A percentile compares a stretch with the other conserved stretches of the same genome.
Conservation (phyloP, 176 grass and related monocot genomes). For the Avena insularis region DNA sequence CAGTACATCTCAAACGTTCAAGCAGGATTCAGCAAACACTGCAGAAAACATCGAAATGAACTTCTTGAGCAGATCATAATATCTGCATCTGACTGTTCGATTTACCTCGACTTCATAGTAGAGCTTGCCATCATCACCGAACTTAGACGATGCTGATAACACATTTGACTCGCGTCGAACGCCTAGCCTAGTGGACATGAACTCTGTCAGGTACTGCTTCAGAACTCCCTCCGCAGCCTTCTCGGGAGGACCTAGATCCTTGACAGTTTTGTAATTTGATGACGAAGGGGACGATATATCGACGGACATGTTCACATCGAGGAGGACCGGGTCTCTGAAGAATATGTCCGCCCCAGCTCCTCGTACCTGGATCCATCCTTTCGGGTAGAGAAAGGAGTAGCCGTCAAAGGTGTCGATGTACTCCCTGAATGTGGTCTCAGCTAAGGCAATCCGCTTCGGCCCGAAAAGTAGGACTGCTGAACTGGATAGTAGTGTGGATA, state of each 20-base stretch:
- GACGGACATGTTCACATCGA: conserved; percentile 83
- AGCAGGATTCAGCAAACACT: neutral
- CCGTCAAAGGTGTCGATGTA: conserved; percentile 82
- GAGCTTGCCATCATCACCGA: conserved; percentile 74
- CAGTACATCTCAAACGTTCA: neutral
- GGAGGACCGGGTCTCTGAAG: conserved; percentile 73
- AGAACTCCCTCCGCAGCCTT: conserved; percentile 72
- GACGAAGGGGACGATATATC: conserved; percentile 92
- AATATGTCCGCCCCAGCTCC: conserved; percentile 83
- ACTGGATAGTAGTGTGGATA: conserved; percentile 69
- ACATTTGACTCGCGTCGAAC: conserved; percentile 77
- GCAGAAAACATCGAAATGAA: neutral
- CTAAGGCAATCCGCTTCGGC: conserved; percentile 41
- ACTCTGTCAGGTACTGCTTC: conserved; percentile 80
- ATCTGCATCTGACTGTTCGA: neutral
- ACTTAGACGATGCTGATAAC: conserved; percentile 64
- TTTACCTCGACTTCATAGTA: conserved; percentile 96
- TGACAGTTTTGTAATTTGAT: conserved; percentile 56
- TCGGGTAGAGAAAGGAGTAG: conserved; percentile 78
- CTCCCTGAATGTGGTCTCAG: conserved; percentile 73
- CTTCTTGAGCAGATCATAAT: neutral
- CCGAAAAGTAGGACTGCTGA: conserved; percentile 50
- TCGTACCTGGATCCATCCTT: conserved; percentile 81
- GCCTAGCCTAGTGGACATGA: conserved; percentile 82
- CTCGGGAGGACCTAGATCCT: conserved; percentile 72